Percentiles rank a stretch among this genome's conserved stretches.
Conservation (phyloP, 2,329 filamentous ascomycete genomes). For the Nemania bipapillata region DNA sequence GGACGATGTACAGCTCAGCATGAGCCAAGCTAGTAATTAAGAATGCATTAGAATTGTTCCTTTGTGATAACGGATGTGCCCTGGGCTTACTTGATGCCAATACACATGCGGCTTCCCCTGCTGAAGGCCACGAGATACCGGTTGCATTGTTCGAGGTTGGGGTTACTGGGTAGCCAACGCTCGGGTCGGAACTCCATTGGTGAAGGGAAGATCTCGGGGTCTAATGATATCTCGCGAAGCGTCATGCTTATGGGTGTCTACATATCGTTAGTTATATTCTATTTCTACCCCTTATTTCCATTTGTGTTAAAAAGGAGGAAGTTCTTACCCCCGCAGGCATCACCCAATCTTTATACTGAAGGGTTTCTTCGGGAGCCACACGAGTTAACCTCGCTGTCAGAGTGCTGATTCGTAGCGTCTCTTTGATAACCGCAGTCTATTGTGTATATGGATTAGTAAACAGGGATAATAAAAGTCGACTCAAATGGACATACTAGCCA, state of each 20-base stretch:
- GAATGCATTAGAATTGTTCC: neutral
- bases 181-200: constrained; percentile 36
- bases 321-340: constrained; percentile 39
- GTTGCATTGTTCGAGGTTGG: constrained; percentile 35
- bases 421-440: constrained; percentile 39
- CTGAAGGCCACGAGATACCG: constrained; percentile 32
- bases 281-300: neutral
- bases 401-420: constrained; percentile 32
- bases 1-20: constrained; percentile 37
- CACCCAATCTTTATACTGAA: constrained; percentile 36
- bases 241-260: constrained; percentile 41
- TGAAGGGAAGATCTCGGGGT: constrained; percentile 33
- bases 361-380: constrained; percentile 30
- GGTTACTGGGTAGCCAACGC: constrained; percentile 37
- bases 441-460: neutral
- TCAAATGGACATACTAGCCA: constrained; percentile 31
- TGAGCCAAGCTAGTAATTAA: constrained; percentile 29
- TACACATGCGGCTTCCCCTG: constrained; percentile 35
- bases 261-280: neutral
- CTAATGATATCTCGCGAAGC: constrained; percentile 36
- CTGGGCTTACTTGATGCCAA: constrained; percentile 37
- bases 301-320: neutral
- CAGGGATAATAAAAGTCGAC: neutral
- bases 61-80: too few relatives aligned
- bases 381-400: constrained; percentile 33